phyloP scores from a whole-genome alignment of 495 filamentous ascomycete species.

The Penicillium lividum region DNA sequence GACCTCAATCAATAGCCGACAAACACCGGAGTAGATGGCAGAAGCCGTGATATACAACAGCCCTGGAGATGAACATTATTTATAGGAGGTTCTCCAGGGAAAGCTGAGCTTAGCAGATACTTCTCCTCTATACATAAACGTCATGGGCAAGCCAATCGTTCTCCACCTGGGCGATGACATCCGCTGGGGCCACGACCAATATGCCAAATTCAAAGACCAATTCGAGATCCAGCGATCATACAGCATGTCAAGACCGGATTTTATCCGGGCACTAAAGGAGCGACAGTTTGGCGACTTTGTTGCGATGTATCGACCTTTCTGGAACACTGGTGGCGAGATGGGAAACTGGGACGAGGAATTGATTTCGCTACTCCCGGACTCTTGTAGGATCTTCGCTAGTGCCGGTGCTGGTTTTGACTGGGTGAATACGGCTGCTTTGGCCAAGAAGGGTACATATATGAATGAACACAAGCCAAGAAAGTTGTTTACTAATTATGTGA shows the following conservation, averaged over 20 bases:
- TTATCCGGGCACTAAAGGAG: conserved; percentile 63
- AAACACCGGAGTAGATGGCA: background rate
- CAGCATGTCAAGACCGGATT: conserved; percentile 54
- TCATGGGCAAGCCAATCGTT: conserved; percentile 43
- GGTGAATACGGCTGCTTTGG: conserved; percentile 69
- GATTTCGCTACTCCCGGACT: conserved; percentile 62
- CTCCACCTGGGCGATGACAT: conserved; percentile 72
- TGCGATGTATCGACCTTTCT: conserved; percentile 75
- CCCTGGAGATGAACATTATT: background rate
- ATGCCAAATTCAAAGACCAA: conserved; percentile 52
- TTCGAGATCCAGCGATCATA: conserved; percentile 56
- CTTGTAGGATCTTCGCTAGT: conserved; percentile 68
- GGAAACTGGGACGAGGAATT: conserved; percentile 73
- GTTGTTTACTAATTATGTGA: background rate
- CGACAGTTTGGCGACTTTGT: conserved; percentile 69
- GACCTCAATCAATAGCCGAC: conserved; percentile 19
- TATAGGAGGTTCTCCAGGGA: background rate
- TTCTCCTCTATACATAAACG: background rate
- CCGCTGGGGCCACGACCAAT: conserved; percentile 62
- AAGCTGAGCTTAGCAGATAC: background rate
- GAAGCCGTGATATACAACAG: conserved; percentile 10
- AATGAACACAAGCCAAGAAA: background rate
- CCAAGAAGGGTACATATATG: conserved; percentile 56
- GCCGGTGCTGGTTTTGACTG: conserved; percentile 79
- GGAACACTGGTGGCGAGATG: conserved; percentile 80